Base-by-base conservation (phyloP, 2,329 filamentous ascomycete genomes). In the Phialemoniopsis sp. region DNA sequence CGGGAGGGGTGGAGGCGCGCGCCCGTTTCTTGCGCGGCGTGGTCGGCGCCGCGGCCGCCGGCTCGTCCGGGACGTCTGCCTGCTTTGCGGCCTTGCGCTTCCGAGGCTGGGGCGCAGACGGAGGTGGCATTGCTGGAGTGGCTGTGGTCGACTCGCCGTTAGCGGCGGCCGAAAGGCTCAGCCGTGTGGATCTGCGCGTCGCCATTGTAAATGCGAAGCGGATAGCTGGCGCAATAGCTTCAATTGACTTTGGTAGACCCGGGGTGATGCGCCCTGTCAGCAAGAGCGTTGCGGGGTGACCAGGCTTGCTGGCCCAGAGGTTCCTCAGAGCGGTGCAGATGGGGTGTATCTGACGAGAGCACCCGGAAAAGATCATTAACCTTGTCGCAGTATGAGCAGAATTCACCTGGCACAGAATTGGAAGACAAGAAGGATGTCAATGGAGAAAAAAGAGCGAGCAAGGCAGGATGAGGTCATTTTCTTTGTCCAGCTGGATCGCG, bases 141-240 rank as follows among this genome's bases (percentile, higher is more conserved):
- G 39, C 15, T 18, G 35, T 39, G 16, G 17, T 16, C 31, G 7
- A 17, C 29, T 31, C 21, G 13, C 32, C 29, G 19, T 44, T 45
- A 14, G 39, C 44, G 12, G 50, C 45, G 13, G 42, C 44, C 38
- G 54, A 47, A n/a, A 55, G 55, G 44, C 57, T 63, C 18, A 75
- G 57, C 30, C 70, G 66, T 10, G 67, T 60, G 3, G 60, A 63
- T 36, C 57, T 48, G 5, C 60, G 53, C 14, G 56, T 41, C 37
- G 54, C 46, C 59, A 62, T 62, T 15, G 32, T 38, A 13, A 21
- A 31, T n/a, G 15, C 5, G 29, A 5, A 1, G 33, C 3, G 4
- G 10, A 5, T 26, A 10, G 21, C 21, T 6, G 21, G 6, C 6
- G 21, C 21, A 26, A 26, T 26, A 10, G 21, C 21, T 26, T 26